phyloP scores from a whole-genome alignment of 495 filamentous ascomycete genomes.

The Chaetomium fimeti region DNA sequence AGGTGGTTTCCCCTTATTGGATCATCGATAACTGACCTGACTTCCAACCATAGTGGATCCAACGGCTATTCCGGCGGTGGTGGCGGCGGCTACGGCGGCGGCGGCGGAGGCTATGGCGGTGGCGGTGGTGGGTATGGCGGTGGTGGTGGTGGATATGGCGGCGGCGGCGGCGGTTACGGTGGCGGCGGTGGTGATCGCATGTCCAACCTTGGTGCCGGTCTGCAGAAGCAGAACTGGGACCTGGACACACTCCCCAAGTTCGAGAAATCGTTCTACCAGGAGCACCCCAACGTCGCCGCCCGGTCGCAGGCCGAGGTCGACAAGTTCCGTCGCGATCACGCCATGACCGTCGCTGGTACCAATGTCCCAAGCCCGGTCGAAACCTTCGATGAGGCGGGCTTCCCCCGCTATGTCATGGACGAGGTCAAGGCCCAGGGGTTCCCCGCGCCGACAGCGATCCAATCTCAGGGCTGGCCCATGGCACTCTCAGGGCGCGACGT shows the following conservation, averaged over 20 bases:
- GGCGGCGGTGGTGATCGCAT: conserved; percentile 83
- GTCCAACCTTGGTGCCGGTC: conserved; percentile 79
- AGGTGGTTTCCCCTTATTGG: conserved; percentile 24
- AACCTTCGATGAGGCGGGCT: conserved; percentile 95
- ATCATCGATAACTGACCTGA: conserved; percentile 32
- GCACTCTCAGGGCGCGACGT: conserved; percentile 96
- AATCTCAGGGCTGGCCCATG: conserved; percentile 99
- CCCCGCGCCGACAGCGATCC: conserved; percentile 85
- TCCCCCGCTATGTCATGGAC: conserved; percentile 93
- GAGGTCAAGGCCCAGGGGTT: conserved; percentile 99
- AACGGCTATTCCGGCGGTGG: conserved; percentile 34
- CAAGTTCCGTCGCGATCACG: conserved; percentile 75
- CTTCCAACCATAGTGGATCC: conserved; percentile 28
- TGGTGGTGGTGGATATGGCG: conserved; percentile 14
- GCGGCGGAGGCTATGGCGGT: conserved; percentile 53
- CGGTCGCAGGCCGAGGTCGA: conserved; percentile 79
- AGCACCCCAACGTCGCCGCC: conserved; percentile 70
- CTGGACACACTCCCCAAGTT: conserved; percentile 82
- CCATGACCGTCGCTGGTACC: conserved; percentile 73
- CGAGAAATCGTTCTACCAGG: conserved; percentile 99
- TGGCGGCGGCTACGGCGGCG: conserved; percentile 36
- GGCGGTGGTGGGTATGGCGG: conserved; percentile 50
- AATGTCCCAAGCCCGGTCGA: conserved; percentile 89
- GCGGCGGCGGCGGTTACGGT: conserved; percentile 55
- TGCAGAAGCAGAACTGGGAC: conserved; percentile 88